Evolutionary conservation across 139 green algal species (phyloP).

Genomic region (Tetraselmis striata): DNA sequence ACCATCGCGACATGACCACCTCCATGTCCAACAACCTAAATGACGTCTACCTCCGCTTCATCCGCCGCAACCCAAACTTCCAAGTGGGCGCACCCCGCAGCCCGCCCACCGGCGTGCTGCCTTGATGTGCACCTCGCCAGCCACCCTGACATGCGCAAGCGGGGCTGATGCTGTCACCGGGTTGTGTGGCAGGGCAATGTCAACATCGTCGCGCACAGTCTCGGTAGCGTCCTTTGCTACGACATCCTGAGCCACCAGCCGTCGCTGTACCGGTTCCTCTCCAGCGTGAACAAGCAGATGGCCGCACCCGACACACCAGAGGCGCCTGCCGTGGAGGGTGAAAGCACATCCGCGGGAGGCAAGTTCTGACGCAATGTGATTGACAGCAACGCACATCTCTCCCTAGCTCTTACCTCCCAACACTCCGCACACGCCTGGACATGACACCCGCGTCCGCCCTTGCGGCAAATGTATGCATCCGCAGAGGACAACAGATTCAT

Average conservation of each 20-base stretch:
- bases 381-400: no score
- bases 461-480: no score
- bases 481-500: background rate
- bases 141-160: no score
- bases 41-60: constrained; percentile 42
- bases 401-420: no score
- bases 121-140: no score
- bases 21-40: constrained; percentile 55
- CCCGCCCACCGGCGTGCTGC: no score
- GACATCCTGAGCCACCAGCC: constrained; percentile 70
- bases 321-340: background rate
- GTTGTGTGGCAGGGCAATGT: constrained; percentile 31
- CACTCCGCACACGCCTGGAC: no score
- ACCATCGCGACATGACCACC: constrained; percentile 55
- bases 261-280: background rate
- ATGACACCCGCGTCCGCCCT: no score
- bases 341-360: no score
- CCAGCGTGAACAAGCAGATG: background rate
- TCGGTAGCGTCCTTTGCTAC: constrained; percentile 63
- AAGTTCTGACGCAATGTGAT: no score
- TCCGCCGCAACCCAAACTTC: constrained; percentile 58
- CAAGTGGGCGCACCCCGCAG: constrained; percentile 30
- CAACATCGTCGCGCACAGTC: constrained; percentile 59
- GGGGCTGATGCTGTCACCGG: background rate
- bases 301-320: background rate